A percentile compares a stretch with the other conserved stretches of the same genome.
Evolutionary conservation across 768 basidiomycete genomes (phyloP).

Genomic region (Amanita subjunquillea): DNA sequence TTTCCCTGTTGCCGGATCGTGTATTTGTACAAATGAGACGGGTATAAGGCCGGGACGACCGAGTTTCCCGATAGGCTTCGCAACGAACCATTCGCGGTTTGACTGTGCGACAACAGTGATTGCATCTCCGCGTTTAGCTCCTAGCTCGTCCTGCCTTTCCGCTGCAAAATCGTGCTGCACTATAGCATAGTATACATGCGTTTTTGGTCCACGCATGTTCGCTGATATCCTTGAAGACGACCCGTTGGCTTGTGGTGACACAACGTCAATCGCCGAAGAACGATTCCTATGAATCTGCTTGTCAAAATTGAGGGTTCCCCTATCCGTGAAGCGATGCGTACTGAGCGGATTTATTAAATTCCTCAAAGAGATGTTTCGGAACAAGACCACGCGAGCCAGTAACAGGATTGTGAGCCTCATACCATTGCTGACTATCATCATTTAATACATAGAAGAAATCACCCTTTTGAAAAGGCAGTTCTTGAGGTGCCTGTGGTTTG

Average conservation of each 20-base stretch:
- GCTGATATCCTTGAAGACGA: constrained; percentile 10
- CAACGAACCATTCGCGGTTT: constrained; percentile 99
- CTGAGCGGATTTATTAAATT: constrained; percentile 72
- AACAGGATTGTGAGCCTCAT: constrained; percentile 91
- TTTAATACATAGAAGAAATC: constrained; percentile 96
- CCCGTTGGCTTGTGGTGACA: neutral
- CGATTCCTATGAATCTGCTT: constrained; percentile 22
- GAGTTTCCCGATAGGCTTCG: constrained; percentile 91
- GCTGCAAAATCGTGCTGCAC: constrained; percentile 93
- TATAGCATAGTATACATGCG: constrained; percentile 82
- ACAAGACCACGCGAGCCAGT: constrained; percentile 88
- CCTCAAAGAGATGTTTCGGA: constrained; percentile 80
- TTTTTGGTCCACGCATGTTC: constrained; percentile 23
- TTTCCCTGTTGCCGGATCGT: constrained; percentile 81
- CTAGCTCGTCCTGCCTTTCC: constrained; percentile 94
- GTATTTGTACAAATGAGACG: constrained; percentile 93
- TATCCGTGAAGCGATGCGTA: constrained; percentile 23
- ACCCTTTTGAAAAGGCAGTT: constrained; percentile 85
- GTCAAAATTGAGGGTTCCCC: neutral
- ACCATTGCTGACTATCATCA: constrained; percentile 66
- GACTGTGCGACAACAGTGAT: constrained; percentile 98
- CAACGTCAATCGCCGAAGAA: constrained; percentile 27
- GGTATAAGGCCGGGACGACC: constrained; percentile 97
- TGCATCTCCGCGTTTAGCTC: constrained; percentile 87
- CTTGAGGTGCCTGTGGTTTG: constrained; percentile 63